A percentile compares a stretch with the other conserved stretches of the same genome.
Conservation (phyloP, 2,329 filamentous ascomycete species). For the Aspergillus viridinutans region DNA sequence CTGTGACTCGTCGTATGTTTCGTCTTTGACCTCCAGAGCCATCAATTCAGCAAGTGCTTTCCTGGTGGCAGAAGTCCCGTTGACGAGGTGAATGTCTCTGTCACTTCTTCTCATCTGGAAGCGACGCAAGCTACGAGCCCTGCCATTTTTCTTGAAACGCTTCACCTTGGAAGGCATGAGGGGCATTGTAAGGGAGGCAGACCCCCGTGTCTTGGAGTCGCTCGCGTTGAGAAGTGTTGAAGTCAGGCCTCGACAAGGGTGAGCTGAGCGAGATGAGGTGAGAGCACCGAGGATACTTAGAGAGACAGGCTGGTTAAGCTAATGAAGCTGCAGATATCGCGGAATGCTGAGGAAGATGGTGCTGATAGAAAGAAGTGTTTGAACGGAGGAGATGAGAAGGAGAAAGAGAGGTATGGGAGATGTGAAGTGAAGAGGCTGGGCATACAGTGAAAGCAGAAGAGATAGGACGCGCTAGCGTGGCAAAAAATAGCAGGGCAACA, state of each 20-base stretch:
- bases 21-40: not conserved
- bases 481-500: not conserved
- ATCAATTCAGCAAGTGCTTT: not conserved
- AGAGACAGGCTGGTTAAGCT: not conserved
- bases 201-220: not conserved
- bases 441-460: not conserved
- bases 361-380: not conserved
- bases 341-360: not conserved
- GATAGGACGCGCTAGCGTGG: not conserved
- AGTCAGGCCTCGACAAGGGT: not conserved
- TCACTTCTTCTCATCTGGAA: conserved; percentile 18
- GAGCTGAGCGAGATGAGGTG: not conserved
- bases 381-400: not conserved
- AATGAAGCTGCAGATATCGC: not conserved
- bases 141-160: not conserved
- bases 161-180: not conserved
- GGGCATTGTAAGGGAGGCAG: not conserved
- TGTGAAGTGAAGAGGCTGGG: not conserved
- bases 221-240: not conserved
- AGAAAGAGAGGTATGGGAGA: not conserved
- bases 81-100: conserved; percentile 5
- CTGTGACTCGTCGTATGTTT: not conserved
- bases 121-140: not conserved
- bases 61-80: not conserved
- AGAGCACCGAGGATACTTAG: not conserved